Conservation (phyloP, 371 early-diverging fungal species). For the Circinella umbellata region DNA sequence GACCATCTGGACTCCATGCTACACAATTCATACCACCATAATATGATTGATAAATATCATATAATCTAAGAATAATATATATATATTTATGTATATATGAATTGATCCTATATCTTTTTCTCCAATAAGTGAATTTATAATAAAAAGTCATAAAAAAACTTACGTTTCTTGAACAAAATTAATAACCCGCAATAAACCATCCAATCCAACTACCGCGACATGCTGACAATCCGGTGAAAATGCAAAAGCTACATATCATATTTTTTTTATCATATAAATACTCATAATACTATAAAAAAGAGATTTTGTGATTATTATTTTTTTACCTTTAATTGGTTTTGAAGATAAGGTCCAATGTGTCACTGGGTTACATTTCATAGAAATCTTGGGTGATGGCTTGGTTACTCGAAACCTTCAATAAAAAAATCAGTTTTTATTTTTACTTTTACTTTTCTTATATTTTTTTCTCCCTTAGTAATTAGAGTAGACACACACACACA, state of each 20-base stretch:
- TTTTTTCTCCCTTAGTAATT: background rate
- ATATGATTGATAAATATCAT: constrained; percentile 77
- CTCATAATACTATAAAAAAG: background rate
- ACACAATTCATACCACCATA: constrained; percentile 89
- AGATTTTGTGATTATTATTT: background rate
- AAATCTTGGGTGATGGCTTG: constrained; percentile 20
- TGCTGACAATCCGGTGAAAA: constrained; percentile 89
- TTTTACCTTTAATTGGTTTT: constrained; percentile 70
- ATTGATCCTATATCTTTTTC: background rate
- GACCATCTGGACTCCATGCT: constrained; percentile 93
- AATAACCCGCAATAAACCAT: constrained; percentile 79
- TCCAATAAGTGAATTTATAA: background rate
- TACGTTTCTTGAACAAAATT: constrained; percentile 74
- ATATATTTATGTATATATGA: background rate
- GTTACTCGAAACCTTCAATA: constrained; percentile 22
- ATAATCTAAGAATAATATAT: constrained; percentile 38
- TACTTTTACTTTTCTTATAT: too few relatives aligned
- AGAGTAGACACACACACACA: background rate
- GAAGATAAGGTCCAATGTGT: constrained; percentile 75
- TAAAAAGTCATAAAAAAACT: background rate
- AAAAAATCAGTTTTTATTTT: background rate
- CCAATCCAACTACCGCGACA: constrained; percentile 79
- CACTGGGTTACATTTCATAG: constrained; percentile 73
- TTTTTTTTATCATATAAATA: background rate
- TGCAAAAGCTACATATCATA: constrained; percentile 57